Conservation (phyloP, 148 eudicot species). For the Rhododendron mucronatum region DNA sequence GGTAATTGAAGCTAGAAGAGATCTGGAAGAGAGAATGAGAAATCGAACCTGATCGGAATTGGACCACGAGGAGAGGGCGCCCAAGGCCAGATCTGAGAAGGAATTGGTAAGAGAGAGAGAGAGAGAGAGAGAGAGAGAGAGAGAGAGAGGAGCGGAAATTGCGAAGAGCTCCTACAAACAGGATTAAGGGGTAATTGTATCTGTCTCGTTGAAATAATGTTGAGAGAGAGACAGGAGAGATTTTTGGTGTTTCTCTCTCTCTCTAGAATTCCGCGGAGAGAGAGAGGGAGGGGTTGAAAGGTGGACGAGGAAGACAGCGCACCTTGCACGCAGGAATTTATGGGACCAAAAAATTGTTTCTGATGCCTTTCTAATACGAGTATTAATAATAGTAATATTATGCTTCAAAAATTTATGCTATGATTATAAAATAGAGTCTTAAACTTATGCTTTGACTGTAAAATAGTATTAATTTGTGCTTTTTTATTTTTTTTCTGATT, state of each 20-base stretch:
- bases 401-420: background rate
- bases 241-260: background rate
- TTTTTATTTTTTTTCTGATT: too few relatives aligned
- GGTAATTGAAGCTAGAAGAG: constrained; percentile 3
- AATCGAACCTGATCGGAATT: constrained; percentile 20
- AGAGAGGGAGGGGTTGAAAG: constrained; percentile 10
- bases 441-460: too few relatives aligned
- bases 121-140: constrained; percentile 1
- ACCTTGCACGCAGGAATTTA: constrained; percentile 28
- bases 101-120: background rate
- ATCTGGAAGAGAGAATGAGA: constrained; percentile 3
- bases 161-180: constrained; percentile 5
- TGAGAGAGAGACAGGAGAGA: background rate
- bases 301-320: constrained; percentile 33
- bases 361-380: background rate
- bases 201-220: background rate
- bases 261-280: constrained; percentile 8
- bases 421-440: too few relatives aligned
- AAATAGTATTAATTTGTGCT: background rate
- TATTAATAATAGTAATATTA: background rate
- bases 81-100: constrained; percentile 2
- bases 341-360: constrained; percentile 3
- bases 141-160: background rate
- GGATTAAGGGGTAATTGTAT: background rate
- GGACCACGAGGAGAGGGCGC: constrained; percentile 10